phyloP scores from a whole-genome alignment of 2,329 filamentous ascomycete species.

The Ascocoryne sarcoides region DNA sequence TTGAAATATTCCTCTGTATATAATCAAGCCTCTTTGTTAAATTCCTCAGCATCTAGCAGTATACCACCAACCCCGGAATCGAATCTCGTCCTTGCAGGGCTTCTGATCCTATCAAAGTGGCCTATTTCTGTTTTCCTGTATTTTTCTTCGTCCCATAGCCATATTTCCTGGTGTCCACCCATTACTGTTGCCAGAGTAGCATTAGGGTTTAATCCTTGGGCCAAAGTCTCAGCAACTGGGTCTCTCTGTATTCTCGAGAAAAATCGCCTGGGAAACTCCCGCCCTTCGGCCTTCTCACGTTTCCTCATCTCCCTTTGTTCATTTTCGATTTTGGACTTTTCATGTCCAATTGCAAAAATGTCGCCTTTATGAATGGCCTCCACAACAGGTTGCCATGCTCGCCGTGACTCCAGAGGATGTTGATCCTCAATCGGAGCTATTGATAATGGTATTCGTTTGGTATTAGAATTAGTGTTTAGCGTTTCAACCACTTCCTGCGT shows the following conservation, averaged over 20 bases:
- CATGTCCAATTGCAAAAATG: constrained; percentile 66
- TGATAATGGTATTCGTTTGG: constrained; percentile 55
- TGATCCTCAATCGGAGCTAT: constrained; percentile 68
- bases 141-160: constrained; percentile 25
- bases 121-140: constrained; percentile 13
- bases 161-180: constrained; percentile 17
- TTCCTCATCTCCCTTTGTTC: constrained; percentile 71
- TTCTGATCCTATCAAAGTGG: constrained; percentile 12
- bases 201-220: constrained; percentile 27
- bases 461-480: constrained; percentile 48
- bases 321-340: constrained; percentile 86
- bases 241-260: constrained; percentile 52
- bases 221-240: constrained; percentile 33
- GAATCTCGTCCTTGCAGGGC: constrained; percentile 16
- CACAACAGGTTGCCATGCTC: constrained; percentile 81
- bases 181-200: constrained; percentile 13
- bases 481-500: constrained; percentile 44
- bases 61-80: constrained; percentile 20
- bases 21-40: neutral
- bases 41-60: neutral
- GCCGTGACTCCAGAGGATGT: constrained; percentile 76
- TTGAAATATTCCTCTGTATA: too few species aligned
- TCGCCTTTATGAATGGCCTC: constrained; percentile 71
- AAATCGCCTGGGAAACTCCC: constrained; percentile 73
- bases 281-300: constrained; percentile 62